These are phyloP conservation scores for Gnomoniopsis smithogilvyi DNA, from an alignment of 2,329 filamentous ascomycete species.

Conservation along the genomic window DNA sequence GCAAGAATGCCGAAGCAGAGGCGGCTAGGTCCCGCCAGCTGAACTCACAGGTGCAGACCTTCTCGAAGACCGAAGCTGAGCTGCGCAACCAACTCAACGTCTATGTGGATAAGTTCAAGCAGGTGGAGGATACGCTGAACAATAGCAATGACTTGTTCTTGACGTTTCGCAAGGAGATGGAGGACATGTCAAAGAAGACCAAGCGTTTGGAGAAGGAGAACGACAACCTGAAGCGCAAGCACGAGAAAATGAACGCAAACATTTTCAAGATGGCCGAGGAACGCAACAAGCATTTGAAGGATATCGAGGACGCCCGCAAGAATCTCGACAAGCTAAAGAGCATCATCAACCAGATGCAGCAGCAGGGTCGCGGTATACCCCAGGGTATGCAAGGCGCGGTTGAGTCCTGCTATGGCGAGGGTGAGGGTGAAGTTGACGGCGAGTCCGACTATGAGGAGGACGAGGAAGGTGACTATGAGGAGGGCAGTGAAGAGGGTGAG, in stretches of 20 bases:
- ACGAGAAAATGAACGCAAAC: slow-evolving; percentile 89
- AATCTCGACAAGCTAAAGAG: slow-evolving; percentile 90
- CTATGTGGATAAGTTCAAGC: slow-evolving; percentile 99
- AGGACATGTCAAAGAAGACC: slow-evolving; percentile 99
- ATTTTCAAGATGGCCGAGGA: slow-evolving; percentile 98
- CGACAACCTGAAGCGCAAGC: slow-evolving; percentile 83
- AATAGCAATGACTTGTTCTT: slow-evolving; percentile 97
- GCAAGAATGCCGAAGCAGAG: slow-evolving; percentile 83
- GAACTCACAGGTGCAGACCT: slow-evolving; percentile 88
- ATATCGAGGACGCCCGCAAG: slow-evolving; percentile 75
- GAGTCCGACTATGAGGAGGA: slow-evolving; percentile 64
- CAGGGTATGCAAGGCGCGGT: slow-evolving; percentile 61
- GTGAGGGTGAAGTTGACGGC: slow-evolving; percentile 45
- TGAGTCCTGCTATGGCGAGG: slow-evolving; percentile 57
- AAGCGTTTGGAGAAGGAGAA: slow-evolving; percentile 97
- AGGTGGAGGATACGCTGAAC: slow-evolving; percentile 98
- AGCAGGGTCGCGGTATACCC: slow-evolving; percentile 76
- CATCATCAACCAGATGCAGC: slow-evolving; percentile 95
- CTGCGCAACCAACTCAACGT: slow-evolving; percentile 93
- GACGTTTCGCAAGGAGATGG: slow-evolving; percentile 98
- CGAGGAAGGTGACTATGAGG: slow-evolving; percentile 63
- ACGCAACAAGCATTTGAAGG: slow-evolving; percentile 70
- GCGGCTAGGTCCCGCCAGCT: slow-evolving; percentile 76
- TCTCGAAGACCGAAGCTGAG: slow-evolving; percentile 93
- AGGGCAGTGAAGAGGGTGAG: slow-evolving; percentile 63